Percentiles rank a stretch among this genome's conserved stretches.
Conservation (phyloP, 1,284 basidiomycete species). For the Apiotrichum veenhuisii region DNA sequence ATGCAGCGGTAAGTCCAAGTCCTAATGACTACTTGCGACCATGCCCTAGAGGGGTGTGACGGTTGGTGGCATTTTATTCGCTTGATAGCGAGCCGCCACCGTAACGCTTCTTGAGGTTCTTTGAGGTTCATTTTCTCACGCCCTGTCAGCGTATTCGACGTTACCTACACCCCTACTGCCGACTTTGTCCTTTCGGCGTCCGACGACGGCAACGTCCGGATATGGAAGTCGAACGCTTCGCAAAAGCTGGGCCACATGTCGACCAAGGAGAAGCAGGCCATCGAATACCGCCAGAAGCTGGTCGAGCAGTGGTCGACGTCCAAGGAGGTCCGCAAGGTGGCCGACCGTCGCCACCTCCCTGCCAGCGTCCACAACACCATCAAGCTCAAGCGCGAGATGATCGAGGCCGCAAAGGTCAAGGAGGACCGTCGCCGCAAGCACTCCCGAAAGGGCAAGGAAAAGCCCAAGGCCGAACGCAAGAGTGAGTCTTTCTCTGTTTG, state of each 20-base stretch:
- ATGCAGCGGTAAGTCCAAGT: conserved; percentile 77
- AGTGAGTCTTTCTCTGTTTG: conserved; percentile 47
- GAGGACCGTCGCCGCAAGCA: conserved; percentile 90
- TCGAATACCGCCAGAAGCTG: conserved; percentile 88
- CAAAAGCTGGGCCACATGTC: conserved; percentile 90
- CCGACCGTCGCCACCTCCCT: conserved; percentile 81
- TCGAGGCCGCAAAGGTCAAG: conserved; percentile 83
- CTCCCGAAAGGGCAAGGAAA: conserved; percentile 74
- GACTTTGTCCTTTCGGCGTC: conserved; percentile 91
- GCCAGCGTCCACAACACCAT: conserved; percentile 83
- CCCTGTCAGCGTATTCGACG: conserved; percentile 50
- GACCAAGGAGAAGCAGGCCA: conserved; percentile 83
- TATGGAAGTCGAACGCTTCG: conserved; percentile 93
- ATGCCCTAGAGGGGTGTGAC: no score
- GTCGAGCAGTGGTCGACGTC: conserved; percentile 86
- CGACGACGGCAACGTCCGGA: conserved; percentile 92
- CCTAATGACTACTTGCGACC: no score
- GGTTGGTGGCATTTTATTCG: not conserved
- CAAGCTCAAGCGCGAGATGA: conserved; percentile 87
- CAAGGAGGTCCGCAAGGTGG: conserved; percentile 73
- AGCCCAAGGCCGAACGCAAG: conserved; percentile 88
- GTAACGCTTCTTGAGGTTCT: not conserved
- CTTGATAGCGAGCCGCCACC: not conserved
- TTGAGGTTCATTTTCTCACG: conserved; percentile 5
- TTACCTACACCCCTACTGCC: conserved; percentile 79